A percentile compares a stretch with the other conserved stretches of the same genome.
These are phyloP conservation scores for Lupinus albus DNA, from an alignment of 306 rosid genomes.

Conservation along the genomic window DNA sequence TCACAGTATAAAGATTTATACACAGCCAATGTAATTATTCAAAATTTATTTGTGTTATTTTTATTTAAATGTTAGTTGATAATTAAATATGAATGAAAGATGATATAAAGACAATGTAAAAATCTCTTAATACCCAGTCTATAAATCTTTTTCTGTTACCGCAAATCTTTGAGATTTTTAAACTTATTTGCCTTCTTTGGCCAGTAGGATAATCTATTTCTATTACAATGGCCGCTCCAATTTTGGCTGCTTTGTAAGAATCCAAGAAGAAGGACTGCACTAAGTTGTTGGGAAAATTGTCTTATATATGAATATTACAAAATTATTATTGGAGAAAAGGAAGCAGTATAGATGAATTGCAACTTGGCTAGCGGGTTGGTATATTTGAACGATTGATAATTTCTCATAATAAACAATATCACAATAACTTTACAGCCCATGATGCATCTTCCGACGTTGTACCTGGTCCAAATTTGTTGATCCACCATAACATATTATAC, in stretches of 20 bases:
- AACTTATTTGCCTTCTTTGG: background rate
- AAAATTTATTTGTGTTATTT: too few species aligned
- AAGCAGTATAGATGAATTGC: background rate
- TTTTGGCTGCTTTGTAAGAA: background rate
- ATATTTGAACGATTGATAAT: background rate
- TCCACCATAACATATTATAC: constrained; percentile 2
- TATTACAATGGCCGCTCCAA: background rate
- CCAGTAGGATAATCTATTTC: background rate
- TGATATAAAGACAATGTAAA: too few species aligned
- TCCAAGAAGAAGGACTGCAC: background rate
- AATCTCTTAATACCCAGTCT: too few species aligned
- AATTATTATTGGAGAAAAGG: background rate
- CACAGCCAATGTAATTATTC: too few species aligned
- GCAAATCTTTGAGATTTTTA: too few species aligned
- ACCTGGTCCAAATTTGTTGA: background rate
- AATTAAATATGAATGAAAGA: too few species aligned
- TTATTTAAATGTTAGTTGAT: too few species aligned
- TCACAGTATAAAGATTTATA: too few species aligned
- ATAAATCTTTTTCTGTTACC: too few species aligned
- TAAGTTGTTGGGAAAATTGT: background rate
- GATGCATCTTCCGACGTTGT: background rate
- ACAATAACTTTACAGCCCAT: background rate
- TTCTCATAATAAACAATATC: background rate
- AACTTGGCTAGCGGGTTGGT: background rate
- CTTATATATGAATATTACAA: too few species aligned